Base-by-base conservation (phyloP, 371 early-diverging fungal species). In the Mortierella sp. region DNA sequence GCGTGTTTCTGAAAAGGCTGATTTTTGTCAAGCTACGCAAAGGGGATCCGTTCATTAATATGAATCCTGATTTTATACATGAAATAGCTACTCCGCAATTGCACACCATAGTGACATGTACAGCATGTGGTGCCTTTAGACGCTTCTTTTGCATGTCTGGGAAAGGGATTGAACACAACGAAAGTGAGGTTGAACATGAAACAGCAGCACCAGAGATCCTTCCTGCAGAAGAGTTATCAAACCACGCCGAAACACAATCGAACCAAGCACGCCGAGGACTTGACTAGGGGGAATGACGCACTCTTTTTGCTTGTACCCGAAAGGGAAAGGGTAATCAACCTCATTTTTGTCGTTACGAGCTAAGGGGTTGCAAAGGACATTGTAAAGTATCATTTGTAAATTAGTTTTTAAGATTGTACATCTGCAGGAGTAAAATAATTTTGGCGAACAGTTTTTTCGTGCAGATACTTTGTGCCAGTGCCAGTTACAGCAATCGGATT, bases 101-200 rank as follows among this genome's bases (percentile, higher is more conserved):
- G 43, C 64, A 80, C 60, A 75, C 76, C 18, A 5, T 14, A 26
- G 72, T 80, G 26, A 69, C 66, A 1, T 80, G 81, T 47, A 72
- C 51, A 0, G 75, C 81, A 35, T 80, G 81, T 45, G 81, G 81
- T 4, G 75, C 81, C 12, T 80, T 75, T 20, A 71, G 81, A 14
- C 58, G 81, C 20, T 80, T 69, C 52, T 80, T 59, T 72, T 80
- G 81, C 49, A 80, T 80, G 76, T 51, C 72, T 20, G 76, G 75
- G 14, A 75, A 58, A 62, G 72, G 80, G 8, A 74, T 73, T 20
- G 71, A 70, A 47, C 68, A 62, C 39, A 73, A 30, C 12, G 24
- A 55, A 24, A 14, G 32, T 16, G 59, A 28, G 59, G 70, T 5
- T 59, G 62, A 54, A 74, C 68, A 26, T 39, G 52, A 24, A 57